Evolutionary conservation across 179 eudicot species (phyloP), one percentile per base, ranked within the genome.

Genomic region (Spinacia oleracea): DNA sequence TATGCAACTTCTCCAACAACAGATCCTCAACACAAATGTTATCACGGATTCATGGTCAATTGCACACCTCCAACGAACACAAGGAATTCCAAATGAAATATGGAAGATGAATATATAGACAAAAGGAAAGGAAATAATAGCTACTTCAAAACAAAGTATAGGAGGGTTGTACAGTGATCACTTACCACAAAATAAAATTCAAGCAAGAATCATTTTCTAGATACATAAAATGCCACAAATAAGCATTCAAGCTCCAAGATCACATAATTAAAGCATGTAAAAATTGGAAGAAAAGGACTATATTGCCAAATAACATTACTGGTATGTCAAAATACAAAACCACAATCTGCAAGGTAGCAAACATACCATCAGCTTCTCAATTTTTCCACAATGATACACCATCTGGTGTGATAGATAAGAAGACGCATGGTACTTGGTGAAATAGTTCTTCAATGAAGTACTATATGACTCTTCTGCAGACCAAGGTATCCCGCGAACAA

Each of bases 401-500:
- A 93, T 89, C 79, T 93, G 98, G 77, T 95, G 97, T 29, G 97
- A 91, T 58, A 93, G 79, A 87, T 88, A 95, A 73, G 87, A 85
- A 75, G 95, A 91, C 38, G 91, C 83, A 80, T 91, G 85, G 74
- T 85, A 87, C 79, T 86, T 83, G 21, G 80, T 76, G 63, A 95
- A 93, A 85, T 86, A 91, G 11, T 85, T 93, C 76, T 74, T 85
- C 75, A 93, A 77, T 32, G 85, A 40, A 63, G 84, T 86, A 76
- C 90, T 85, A 66, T 91, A 93, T 48, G 92, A 83, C 81, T 88
- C 93, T 78, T 93, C 90, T 27, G 80, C 62, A 71, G 88, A 89
- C 91, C 93, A 83, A 34, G 98, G 98, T 76, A 95, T 88, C 73
- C 88, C 93, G 66, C 98, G 97, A 82, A 95, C 97, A 78, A 95